Evolutionary conservation across 176 grass and related monocot species (phyloP).

Genomic region (Hsuehochloa calcarea): DNA sequence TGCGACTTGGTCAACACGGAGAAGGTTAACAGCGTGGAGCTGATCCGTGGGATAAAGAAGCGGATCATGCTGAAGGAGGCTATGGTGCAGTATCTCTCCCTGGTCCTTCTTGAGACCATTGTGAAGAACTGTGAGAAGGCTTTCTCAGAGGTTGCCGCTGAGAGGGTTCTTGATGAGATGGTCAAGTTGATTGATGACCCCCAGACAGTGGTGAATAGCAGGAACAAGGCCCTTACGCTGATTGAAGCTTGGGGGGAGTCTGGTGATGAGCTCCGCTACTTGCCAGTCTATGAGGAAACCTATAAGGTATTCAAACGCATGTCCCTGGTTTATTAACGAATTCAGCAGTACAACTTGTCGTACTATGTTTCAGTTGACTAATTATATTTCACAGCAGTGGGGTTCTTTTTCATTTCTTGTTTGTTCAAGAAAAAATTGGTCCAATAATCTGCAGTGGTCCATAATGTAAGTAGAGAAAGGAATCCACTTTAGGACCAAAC

Average conservation of each 20-base stretch:
- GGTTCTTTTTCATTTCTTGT: not conserved
- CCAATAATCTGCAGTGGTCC: conserved; percentile 4
- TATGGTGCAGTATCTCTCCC: conserved; percentile 69
- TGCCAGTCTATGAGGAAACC: conserved; percentile 90
- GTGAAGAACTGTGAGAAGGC: conserved; percentile 96
- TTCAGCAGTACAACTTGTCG: not conserved
- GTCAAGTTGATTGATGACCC: conserved; percentile 89
- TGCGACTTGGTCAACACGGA: conserved; percentile 75
- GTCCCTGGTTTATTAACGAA: not conserved
- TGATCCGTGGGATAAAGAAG: conserved; percentile 86
- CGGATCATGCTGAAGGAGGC: conserved; percentile 85
- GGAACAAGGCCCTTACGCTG: conserved; percentile 74
- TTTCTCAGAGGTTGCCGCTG: conserved; percentile 85
- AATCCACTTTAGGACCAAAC: not conserved
- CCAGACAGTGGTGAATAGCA: conserved; percentile 80
- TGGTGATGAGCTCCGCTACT: conserved; percentile 80
- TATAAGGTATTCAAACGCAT: conserved; percentile 63
- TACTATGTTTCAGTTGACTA: not conserved
- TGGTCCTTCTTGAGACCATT: conserved; percentile 85
- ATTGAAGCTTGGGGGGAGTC: conserved; percentile 90
- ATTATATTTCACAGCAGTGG: not conserved
- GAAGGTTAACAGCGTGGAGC: conserved; percentile 68
- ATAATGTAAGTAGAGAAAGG: not conserved
- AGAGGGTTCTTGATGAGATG: conserved; percentile 91
- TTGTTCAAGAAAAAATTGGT: not conserved